A percentile compares a stretch with the other conserved stretches of the same genome.
phyloP scores from a whole-genome alignment of 345 rosid genomes.

The Xanthoceras sorbifolium region DNA sequence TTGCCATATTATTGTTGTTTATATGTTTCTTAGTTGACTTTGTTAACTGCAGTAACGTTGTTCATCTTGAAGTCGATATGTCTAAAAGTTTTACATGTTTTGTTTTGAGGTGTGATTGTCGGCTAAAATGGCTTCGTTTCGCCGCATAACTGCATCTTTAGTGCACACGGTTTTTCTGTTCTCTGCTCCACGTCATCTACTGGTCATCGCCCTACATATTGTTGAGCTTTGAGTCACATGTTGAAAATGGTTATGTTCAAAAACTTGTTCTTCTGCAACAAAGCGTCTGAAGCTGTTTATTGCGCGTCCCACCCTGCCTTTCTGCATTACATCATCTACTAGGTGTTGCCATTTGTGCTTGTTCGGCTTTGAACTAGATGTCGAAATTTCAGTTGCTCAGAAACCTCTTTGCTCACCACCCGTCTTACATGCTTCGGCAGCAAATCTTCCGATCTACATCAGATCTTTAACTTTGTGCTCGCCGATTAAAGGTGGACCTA shows the following conservation, averaged over 20 bases:
- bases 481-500: not conserved
- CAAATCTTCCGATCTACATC: conserved; percentile 14
- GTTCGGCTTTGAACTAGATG: conserved; percentile 14
- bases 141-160: conserved; percentile 62
- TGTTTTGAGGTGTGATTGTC: conserved; percentile 67
- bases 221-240: conserved; percentile 37
- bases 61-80: conserved; percentile 26
- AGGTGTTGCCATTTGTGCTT: conserved; percentile 20
- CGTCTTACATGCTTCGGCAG: conserved; percentile 4
- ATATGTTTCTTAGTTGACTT: conserved; percentile 26
- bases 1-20: conserved; percentile 35
- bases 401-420: conserved; percentile 8
- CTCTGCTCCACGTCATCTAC: conserved; percentile 46
- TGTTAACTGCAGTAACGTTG: conserved; percentile 23
- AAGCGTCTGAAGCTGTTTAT: conserved; percentile 36
- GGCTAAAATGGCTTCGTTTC: conserved; percentile 52
- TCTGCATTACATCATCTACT: conserved; percentile 25
- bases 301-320: conserved; percentile 17
- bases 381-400: conserved; percentile 18
- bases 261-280: conserved; percentile 38
- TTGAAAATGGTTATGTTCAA: conserved; percentile 27
- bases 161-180: conserved; percentile 48
- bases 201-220: conserved; percentile 37
- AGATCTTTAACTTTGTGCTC: not conserved
- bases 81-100: conserved; percentile 57